Percentiles rank a stretch among this genome's conserved stretches.
These are phyloP conservation scores for Cytospora schulzeri DNA, from an alignment of 2,329 filamentous ascomycete species.

Conservation along the genomic window DNA sequence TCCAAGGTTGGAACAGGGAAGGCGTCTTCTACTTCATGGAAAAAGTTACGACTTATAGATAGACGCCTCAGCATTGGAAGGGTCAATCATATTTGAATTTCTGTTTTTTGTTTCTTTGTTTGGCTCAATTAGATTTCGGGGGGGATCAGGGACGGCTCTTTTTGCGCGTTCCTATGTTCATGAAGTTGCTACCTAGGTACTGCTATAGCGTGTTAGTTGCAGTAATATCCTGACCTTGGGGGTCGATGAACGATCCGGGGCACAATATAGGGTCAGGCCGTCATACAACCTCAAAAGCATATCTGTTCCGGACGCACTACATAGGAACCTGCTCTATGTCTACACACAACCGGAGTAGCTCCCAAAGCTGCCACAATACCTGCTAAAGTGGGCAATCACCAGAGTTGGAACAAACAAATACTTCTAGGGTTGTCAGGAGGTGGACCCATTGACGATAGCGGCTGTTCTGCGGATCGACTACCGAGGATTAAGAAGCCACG, in stretches of 20 bases:
- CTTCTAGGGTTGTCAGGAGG: constrained; percentile 16
- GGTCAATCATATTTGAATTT: constrained; percentile 3
- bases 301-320: neutral
- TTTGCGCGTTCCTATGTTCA: neutral
- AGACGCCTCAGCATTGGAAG: constrained; percentile 11
- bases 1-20: constrained; percentile 7
- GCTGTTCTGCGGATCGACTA: constrained; percentile 6
- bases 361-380: constrained; percentile 12
- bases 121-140: neutral
- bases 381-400: constrained; percentile 2
- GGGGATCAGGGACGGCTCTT: neutral
- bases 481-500: neutral
- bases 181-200: neutral
- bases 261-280: neutral
- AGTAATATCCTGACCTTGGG: no score
- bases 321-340: neutral
- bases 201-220: neutral
- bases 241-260: neutral
- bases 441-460: constrained; percentile 1
- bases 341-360: constrained; percentile 1
- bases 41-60: constrained; percentile 14
- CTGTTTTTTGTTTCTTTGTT: neutral
- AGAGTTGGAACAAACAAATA: constrained; percentile 19
- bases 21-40: neutral
- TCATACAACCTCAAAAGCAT: neutral